phyloP scores from a whole-genome alignment of 2,329 filamentous ascomycete species.

The Aureobasidium sp. region DNA sequence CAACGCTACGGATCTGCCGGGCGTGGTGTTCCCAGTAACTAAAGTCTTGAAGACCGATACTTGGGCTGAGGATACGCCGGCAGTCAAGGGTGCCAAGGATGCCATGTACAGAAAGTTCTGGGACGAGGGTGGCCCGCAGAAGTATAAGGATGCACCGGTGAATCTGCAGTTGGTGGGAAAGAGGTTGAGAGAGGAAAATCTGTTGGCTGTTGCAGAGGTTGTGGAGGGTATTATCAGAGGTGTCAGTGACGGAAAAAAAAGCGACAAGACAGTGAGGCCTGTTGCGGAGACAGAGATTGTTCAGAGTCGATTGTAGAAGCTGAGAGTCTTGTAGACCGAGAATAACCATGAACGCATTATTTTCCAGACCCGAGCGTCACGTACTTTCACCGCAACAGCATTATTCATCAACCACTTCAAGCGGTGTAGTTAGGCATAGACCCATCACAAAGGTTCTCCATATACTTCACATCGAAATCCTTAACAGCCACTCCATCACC shows the following conservation, averaged over 20 bases:
- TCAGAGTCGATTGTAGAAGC: neutral
- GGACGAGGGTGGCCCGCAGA: neutral
- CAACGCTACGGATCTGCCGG: slow-evolving; percentile 54
- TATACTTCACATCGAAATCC: slow-evolving; percentile 20
- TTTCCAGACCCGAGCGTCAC: no score
- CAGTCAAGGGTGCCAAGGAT: slow-evolving; percentile 14
- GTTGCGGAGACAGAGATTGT: neutral
- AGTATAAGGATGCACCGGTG: slow-evolving; percentile 13
- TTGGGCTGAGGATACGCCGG: slow-evolving; percentile 27
- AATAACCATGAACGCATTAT: neutral
- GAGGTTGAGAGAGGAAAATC: slow-evolving; percentile 13
- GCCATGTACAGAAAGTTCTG: neutral
- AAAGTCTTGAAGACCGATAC: slow-evolving; percentile 38
- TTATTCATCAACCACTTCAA: neutral
- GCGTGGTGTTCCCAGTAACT: slow-evolving; percentile 49
- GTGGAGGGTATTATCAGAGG: neutral
- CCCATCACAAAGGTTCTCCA: slow-evolving; percentile 22
- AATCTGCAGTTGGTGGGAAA: slow-evolving; percentile 13
- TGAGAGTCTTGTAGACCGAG: no score
- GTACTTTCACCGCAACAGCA: no score
- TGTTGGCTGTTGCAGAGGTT: slow-evolving; percentile 12
- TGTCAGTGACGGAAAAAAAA: neutral
- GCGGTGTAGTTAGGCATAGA: slow-evolving; percentile 7
- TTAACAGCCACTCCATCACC: slow-evolving; percentile 23
- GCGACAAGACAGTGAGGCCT: neutral